Conservation (phyloP, 1,139 yeast species). For the Pichia terricola region DNA sequence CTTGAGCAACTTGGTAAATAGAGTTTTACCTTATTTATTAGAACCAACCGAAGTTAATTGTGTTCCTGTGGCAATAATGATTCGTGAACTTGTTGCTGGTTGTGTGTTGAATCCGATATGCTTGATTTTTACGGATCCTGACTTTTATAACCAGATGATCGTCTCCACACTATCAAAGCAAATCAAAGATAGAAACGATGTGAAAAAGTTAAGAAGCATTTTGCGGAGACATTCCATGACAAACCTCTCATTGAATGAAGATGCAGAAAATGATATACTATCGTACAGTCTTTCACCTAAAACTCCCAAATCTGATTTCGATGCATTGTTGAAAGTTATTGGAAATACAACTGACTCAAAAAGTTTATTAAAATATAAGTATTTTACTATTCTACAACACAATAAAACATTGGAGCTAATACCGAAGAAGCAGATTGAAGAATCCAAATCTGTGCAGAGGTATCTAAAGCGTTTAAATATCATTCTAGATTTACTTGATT, state of each 20-base stretch:
- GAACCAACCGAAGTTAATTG: conserved; percentile 42
- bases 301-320: conserved; percentile 3
- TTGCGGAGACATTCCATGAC: conserved; percentile 50
- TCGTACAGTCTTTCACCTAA: neutral
- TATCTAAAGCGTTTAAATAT: conserved; percentile 4
- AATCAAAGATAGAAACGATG: conserved; percentile 68
- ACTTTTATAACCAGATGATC: conserved; percentile 62
- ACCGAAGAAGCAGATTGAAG: conserved; percentile 1
- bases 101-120: conserved; percentile 47
- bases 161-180: conserved; percentile 55
- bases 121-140: conserved; percentile 57
- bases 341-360: conserved; percentile 11
- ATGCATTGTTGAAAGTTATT: conserved; percentile 1
- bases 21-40: conserved; percentile 43
- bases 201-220: conserved; percentile 60
- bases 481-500: conserved; percentile 1
- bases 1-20: conserved; percentile 34
- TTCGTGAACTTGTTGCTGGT: conserved; percentile 57
- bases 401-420: neutral
- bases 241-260: neutral
- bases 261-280: conserved; percentile 7
- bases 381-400: conserved; percentile 28
- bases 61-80: conserved; percentile 37
- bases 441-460: conserved; percentile 3
- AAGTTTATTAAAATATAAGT: conserved; percentile 35